Base-by-base conservation (phyloP, 805 yeast genomes). In the Cyberlindnera maritima region DNA sequence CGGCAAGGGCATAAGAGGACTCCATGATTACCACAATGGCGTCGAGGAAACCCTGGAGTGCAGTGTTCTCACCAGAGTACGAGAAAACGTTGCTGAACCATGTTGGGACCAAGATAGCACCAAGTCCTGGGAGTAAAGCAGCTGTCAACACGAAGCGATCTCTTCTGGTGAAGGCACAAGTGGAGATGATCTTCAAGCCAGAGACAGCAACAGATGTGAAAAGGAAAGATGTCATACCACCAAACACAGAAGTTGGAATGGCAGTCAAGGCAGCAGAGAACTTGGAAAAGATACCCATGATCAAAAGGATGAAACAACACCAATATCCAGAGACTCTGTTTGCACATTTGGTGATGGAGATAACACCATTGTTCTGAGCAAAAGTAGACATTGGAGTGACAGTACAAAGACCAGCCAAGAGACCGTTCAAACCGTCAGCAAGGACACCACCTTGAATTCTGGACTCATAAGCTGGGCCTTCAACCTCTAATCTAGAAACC, bases 301-400 rank as follows among this genome's bases (percentile, higher is more conserved):
- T 66, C 42, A 91, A 64, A 55, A 90, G 70, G 71, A 86, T 85
- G 68, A 86, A 76, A 55, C 88, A 84, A 68, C 88, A 79, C 80
- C 87, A 84, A 64, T 80, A 81, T 29, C 94, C 97, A 20, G 79
- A 87, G 39, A 76, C 72, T 69, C 95, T 78, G 58, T 88, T 82
- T 39, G 96, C 97, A 69, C 96, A 88, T 63, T 87, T 88, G 41
- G 97, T 90, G 63, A 91, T 76, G 19, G 96, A 83, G 55, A 90
- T 88, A 49, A 90, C 96, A 73, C 97, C 97, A 64, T 90, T 90
- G 68, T 90, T 90, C 68, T 90, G 97, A 9, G 97, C 96, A 71
- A 90, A 90, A 0, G 94, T 85, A 14, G 95, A 83, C 82, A 89
- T 75, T 47, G 97, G 96, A 13, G 96, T 85, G 49, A 86, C 71